Conservation (phyloP, 2,329 filamentous ascomycete genomes). For the Hirsutella thompsonii region DNA sequence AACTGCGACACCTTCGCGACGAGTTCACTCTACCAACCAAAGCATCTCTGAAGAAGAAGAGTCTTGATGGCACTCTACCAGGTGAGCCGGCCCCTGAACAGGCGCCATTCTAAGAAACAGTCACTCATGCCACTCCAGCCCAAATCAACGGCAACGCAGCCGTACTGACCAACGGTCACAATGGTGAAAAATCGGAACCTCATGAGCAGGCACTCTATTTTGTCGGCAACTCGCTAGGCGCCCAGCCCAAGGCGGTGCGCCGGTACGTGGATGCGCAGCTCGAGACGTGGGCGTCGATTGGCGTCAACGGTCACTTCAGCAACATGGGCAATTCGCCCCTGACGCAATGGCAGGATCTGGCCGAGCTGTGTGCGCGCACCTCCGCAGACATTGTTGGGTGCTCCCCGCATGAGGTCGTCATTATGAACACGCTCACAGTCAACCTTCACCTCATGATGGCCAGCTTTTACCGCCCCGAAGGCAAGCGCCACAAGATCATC, state of each 20-base stretch:
- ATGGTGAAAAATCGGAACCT: slow-evolving; percentile 9
- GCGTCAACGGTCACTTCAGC: slow-evolving; percentile 73
- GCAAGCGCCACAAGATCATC: slow-evolving; percentile 60
- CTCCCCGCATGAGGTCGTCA: slow-evolving; percentile 57
- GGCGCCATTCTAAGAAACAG: no score
- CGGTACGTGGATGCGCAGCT: slow-evolving; percentile 60
- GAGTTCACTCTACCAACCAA: slow-evolving; percentile 72
- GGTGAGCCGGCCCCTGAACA: no score
- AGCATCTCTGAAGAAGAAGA: slow-evolving; percentile 53
- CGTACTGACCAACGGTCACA: not conserved
- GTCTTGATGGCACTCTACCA: slow-evolving; percentile 32
- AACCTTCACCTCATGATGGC: slow-evolving; percentile 76
- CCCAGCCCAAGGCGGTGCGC: slow-evolving; percentile 60
- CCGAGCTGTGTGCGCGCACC: slow-evolving; percentile 57
- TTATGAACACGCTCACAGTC: slow-evolving; percentile 77
- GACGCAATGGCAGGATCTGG: slow-evolving; percentile 64
- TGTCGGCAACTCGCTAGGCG: slow-evolving; percentile 79
- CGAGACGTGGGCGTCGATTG: slow-evolving; percentile 72
- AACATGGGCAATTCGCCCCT: slow-evolving; percentile 54
- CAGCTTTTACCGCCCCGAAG: slow-evolving; percentile 65
- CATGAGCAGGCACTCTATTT: slow-evolving; percentile 52
- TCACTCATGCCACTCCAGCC: not conserved
- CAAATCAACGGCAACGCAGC: slow-evolving; percentile 4
- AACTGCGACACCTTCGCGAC: slow-evolving; percentile 45
- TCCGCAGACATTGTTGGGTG: slow-evolving; percentile 68